Base-by-base conservation (phyloP, 805 yeast genomes). In the Metschnikowia anglica region DNA sequence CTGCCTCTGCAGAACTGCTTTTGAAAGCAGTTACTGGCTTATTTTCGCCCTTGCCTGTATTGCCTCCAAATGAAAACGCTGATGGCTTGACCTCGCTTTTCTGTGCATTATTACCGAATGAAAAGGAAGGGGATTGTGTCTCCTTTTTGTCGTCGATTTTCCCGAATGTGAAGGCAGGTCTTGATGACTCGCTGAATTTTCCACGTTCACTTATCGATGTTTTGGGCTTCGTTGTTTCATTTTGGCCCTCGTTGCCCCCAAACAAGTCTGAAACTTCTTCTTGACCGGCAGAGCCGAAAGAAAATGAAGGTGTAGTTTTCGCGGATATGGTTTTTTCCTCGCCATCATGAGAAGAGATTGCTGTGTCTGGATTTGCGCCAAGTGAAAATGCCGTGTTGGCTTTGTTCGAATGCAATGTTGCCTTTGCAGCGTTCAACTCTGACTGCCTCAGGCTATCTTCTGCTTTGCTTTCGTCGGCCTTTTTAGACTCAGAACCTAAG, bases 211-310 rank as follows among this genome's bases (percentile, higher is more conserved):
- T n/a, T n/a, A n/a, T n/a, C n/a, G n/a, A n/a, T n/a, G n/a, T n/a
- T n/a, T n/a, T n/a, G n/a, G n/a, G 18, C 12, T 35, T 29, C 20
- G 23, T 25, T 19, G 26, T 23, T 17, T 33, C 37, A 29, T 10
- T 12, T n/a, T n/a, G n/a, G n/a, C n/a, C n/a, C n/a, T n/a, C n/a
- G n/a, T n/a, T n/a, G n/a, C 39, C 27, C n/a, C 56, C 58, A 33
- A 58, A 56, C 13, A 56, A 37, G 24, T 49, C 24, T 7, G 19
- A 12, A 31, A 6, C 41, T 34, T 7, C 27, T 19, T 34, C 39
- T 26, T 27, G 31, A 21, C 38, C 11, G 26, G 33, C 11, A n/a
- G 19, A 15, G 13, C 37, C 43, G 34, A 34, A 34, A 9, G 23
- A 23, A 20, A 25, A 25, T 15, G 29, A 4, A 4, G 35, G 36